phyloP scores from a whole-genome alignment of 1,139 yeast genomes.

The Tardiomyces depauwii region DNA sequence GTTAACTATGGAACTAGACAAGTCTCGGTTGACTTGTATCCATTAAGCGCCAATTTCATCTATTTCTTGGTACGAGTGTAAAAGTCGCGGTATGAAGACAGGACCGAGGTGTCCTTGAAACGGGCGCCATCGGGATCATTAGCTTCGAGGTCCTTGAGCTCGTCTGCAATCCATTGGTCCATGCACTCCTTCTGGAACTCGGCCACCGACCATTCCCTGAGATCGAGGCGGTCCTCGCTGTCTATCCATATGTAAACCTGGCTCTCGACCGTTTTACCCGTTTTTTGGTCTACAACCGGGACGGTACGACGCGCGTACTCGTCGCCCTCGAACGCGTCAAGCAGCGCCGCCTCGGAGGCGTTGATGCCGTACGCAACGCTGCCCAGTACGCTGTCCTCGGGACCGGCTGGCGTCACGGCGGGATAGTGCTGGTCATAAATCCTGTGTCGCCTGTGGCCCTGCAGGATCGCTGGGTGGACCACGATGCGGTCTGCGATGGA shows the following conservation, averaged over 20 bases:
- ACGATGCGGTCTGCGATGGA: neutral
- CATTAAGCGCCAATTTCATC: neutral
- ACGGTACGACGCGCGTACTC: slow-evolving; percentile 9
- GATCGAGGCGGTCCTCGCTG: neutral
- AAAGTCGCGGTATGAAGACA: neutral
- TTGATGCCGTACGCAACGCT: slow-evolving; percentile 6
- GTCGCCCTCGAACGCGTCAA: slow-evolving; percentile 11
- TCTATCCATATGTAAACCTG: slow-evolving; percentile 1
- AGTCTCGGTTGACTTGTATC: too few species aligned
- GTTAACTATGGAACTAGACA: too few species aligned
- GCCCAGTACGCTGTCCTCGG: slow-evolving; percentile 4
- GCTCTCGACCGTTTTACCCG: neutral
- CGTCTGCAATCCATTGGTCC: neutral
- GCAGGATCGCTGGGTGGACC: neutral
- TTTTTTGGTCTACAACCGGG: slow-evolving; percentile 1
- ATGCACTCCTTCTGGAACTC: neutral
- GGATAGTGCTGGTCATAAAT: slow-evolving; percentile 8
- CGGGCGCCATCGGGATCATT: neutral
- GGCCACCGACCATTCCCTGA: neutral
- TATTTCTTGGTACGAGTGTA: neutral
- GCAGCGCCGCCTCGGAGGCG: slow-evolving; percentile 2
- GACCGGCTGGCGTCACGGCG: slow-evolving; percentile 3
- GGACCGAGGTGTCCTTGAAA: neutral
- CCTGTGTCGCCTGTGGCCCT: neutral
- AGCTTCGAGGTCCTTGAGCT: neutral